Conservation (phyloP, 345 rosid species). For the Sonneratia alba region DNA sequence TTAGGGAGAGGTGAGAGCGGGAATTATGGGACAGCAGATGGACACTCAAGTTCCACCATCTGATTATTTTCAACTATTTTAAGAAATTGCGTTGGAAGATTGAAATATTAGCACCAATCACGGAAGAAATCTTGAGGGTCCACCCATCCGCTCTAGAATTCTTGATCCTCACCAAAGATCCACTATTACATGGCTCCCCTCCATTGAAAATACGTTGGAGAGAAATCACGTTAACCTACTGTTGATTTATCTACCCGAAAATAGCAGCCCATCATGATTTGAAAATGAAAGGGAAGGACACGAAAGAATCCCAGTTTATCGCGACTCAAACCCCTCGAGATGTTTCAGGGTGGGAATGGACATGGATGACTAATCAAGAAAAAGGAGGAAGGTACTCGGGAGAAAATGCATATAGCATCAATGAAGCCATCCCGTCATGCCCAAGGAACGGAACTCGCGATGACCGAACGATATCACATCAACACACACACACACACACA, state of each 20-base stretch:
- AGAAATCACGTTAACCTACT: not conserved
- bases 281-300: not conserved
- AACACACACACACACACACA: not conserved
- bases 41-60: not conserved
- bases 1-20: conserved; percentile 10
- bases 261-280: not conserved
- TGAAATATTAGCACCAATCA: conserved; percentile 22
- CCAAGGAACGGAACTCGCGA: too few relatives aligned
- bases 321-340: too few relatives aligned
- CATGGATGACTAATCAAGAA: too few relatives aligned
- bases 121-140: conserved; percentile 7
- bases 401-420: too few relatives aligned
- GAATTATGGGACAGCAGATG: not conserved
- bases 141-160: conserved; percentile 9
- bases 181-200: not conserved
- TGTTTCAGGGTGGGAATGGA: too few relatives aligned
- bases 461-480: too few relatives aligned
- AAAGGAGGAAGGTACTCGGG: too few relatives aligned
- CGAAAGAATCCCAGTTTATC: too few relatives aligned
- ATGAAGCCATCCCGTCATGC: too few relatives aligned
- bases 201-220: not conserved
- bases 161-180: conserved; percentile 11
- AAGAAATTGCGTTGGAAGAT: not conserved
- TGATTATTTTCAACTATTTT: not conserved
- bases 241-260: not conserved